Evolutionary conservation across 2,329 filamentous ascomycete species (phyloP), one percentile per base, ranked within the genome.

Genomic region (Beauveria rudraprayagi): DNA sequence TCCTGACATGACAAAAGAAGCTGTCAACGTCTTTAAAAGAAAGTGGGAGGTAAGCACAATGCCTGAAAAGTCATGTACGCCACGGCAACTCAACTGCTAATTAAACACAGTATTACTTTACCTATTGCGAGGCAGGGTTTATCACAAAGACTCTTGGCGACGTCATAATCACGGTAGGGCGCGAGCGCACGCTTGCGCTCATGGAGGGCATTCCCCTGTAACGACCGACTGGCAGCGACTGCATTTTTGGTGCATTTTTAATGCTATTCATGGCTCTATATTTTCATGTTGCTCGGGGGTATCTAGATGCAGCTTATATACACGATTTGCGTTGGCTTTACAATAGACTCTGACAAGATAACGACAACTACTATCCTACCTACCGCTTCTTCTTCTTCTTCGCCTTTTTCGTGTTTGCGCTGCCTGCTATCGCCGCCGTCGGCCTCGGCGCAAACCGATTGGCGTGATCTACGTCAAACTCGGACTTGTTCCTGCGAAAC

Each of bases 381-480:
- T 67, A 76, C 60, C 70, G 72, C 61, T 74, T 78, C 65, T 77
- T 79, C 65, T 77, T 78, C 64, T 75, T 78, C 17, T 22, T 78
- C 16, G 66, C 63, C 55, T 71, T 80, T 24, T 52, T 59, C 8
- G 56, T 50, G 24, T 26, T 40, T 8, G 48, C 44, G 43, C 62
- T 77, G 60, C 75, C 74, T 59, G 57, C n/a, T n/a, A n/a, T 61
- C n/a, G 16, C 54, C 9, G 60, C 17, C 9, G 57, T 19, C 30
- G 65, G 61, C 60, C 67, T 74, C 7, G 76, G 70, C 3, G 81
- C 78, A 72, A 83, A 94, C 61, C 83, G 84, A 72, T 85, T 87
- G 61, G 86, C 78, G 71, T 91, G 85, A 71, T 96, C 91, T 61
- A 85, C 78, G 70, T 97, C 94, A 70, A 99, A 97, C 0, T 82